Evolutionary conservation across 805 yeast genomes (phyloP).

Genomic region (Cephaloascus fragrans): DNA sequence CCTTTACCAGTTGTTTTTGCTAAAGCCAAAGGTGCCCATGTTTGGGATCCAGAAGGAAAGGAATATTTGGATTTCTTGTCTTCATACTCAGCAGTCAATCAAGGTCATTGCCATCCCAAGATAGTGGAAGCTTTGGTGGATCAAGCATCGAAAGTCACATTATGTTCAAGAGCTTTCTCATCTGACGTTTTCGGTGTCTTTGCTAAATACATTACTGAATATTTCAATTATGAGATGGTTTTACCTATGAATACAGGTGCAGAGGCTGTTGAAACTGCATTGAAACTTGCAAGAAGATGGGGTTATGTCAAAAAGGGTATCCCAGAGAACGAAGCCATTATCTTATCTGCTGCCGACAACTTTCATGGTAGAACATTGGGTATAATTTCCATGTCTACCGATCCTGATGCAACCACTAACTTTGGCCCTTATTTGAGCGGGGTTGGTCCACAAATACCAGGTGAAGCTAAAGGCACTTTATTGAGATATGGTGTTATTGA

Average conservation of each 20-base stretch:
- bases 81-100: slow-evolving; percentile 96
- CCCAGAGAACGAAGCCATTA: slow-evolving; percentile 74
- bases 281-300: slow-evolving; percentile 95
- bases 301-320: slow-evolving; percentile 85
- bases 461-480: slow-evolving; percentile 46
- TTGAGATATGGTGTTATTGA: slow-evolving; percentile 79
- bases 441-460: slow-evolving; percentile 80
- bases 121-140: slow-evolving; percentile 77
- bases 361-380: slow-evolving; percentile 97
- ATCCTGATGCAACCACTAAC: slow-evolving; percentile 79
- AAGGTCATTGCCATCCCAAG: slow-evolving; percentile 96
- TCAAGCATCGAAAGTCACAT: slow-evolving; percentile 77
- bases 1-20: slow-evolving; percentile 92
- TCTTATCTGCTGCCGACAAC: slow-evolving; percentile 79
- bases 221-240: slow-evolving; percentile 83
- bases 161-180: slow-evolving; percentile 89
- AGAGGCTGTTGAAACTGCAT: slow-evolving; percentile 93
- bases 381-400: slow-evolving; percentile 92
- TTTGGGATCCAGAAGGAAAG: slow-evolving; percentile 97
- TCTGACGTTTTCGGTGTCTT: slow-evolving; percentile 80
- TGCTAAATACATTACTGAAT: slow-evolving; percentile 84
- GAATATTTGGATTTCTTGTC: slow-evolving; percentile 88
- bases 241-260: slow-evolving; percentile 99
- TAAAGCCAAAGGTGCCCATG: slow-evolving; percentile 82
- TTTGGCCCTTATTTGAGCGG: slow-evolving; percentile 86